A percentile compares a stretch with the other conserved stretches of the same genome.
These are phyloP conservation scores for Candida qinlingensis DNA, from an alignment of 805 yeast genomes.

Conservation along the genomic window DNA sequence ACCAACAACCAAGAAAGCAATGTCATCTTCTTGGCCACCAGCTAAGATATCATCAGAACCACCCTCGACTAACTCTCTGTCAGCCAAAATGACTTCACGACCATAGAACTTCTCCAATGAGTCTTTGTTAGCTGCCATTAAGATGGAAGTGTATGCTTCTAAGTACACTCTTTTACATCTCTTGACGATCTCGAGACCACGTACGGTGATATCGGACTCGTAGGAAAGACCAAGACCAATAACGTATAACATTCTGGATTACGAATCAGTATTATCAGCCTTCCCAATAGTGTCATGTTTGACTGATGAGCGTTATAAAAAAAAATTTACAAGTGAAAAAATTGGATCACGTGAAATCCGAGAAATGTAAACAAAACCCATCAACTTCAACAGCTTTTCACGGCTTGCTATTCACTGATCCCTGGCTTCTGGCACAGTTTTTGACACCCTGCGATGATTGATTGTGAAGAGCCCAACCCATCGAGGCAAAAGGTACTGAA, in stretches of 20 bases:
- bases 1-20: slow-evolving; percentile 94
- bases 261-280: too few relatives aligned
- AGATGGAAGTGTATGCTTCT: slow-evolving; percentile 91
- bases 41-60: slow-evolving; percentile 80
- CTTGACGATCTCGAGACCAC: slow-evolving; percentile 83
- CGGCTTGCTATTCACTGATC: too few relatives aligned
- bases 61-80: slow-evolving; percentile 88
- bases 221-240: slow-evolving; percentile 90
- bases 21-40: slow-evolving; percentile 72
- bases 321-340: too few relatives aligned
- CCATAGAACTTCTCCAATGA: slow-evolving; percentile 82
- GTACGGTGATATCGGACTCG: slow-evolving; percentile 85
- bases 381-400: too few relatives aligned
- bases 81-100: slow-evolving; percentile 79
- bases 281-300: too few relatives aligned
- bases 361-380: too few relatives aligned
- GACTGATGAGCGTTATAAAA: too few relatives aligned
- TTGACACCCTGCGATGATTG: neutral
- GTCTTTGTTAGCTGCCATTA: slow-evolving; percentile 84
- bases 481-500: neutral
- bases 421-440: too few relatives aligned
- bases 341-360: too few relatives aligned
- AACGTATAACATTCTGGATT: slow-evolving; percentile 65
- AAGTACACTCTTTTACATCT: slow-evolving; percentile 86
- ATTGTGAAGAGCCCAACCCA: neutral